Evolutionary conservation across 805 yeast species (phyloP).

Genomic region (Candida maesae): DNA sequence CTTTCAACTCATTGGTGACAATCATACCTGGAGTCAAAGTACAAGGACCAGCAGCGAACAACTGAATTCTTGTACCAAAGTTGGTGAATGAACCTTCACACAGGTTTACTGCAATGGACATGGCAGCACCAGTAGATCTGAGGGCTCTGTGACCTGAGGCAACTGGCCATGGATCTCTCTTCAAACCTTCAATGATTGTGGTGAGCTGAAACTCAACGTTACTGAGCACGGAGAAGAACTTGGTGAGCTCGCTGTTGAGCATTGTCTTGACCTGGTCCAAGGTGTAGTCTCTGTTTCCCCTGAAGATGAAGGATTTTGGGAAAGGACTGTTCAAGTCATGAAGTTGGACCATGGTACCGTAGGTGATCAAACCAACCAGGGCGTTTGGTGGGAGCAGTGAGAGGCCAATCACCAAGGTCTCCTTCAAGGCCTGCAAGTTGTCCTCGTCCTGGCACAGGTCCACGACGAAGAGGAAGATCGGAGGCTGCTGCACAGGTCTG

Average conservation of each 20-base stretch:
- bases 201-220: conserved; percentile 82
- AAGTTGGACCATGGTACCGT: conserved; percentile 85
- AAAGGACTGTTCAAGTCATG: conserved; percentile 74
- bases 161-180: conserved; percentile 85
- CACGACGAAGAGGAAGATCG: conserved; percentile 79
- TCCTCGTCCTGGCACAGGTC: conserved; percentile 90
- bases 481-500: conserved; percentile 80
- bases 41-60: conserved; percentile 94
- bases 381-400: conserved; percentile 86
- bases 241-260: conserved; percentile 43
- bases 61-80: conserved; percentile 82
- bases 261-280: conserved; percentile 53
- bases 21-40: conserved; percentile 93
- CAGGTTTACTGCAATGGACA: conserved; percentile 76
- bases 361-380: conserved; percentile 81
- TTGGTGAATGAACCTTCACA: conserved; percentile 81
- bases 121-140: conserved; percentile 91
- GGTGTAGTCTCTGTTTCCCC: conserved; percentile 83
- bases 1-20: conserved; percentile 86
- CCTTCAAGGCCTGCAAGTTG: conserved; percentile 78
- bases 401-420: conserved; percentile 69
- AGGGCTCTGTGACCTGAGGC: conserved; percentile 80
- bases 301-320: conserved; percentile 74
- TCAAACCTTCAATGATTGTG: conserved; percentile 70
- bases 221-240: conserved; percentile 71